These are phyloP conservation scores for Cyclocybe aegerita DNA, from an alignment of 768 basidiomycete genomes.

Conservation along the genomic window DNA sequence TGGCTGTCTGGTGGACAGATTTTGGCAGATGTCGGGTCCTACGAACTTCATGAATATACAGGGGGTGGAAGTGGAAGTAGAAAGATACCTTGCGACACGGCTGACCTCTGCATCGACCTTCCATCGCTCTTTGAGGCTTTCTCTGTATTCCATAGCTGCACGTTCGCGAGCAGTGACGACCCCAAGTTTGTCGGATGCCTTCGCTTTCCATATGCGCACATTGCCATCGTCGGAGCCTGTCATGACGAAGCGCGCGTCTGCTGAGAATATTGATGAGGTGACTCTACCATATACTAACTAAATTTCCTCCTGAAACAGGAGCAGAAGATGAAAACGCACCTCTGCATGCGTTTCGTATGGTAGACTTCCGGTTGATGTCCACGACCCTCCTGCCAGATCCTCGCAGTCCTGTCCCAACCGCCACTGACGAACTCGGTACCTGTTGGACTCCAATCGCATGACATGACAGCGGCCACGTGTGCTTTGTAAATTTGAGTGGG, in stretches of 20 bases:
- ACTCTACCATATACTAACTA: constrained; percentile 51
- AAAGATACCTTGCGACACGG: constrained; percentile 69
- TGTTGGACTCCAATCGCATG: constrained; percentile 96
- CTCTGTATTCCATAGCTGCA: constrained; percentile 90
- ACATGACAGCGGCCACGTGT: constrained; percentile 95
- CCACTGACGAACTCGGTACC: constrained; percentile 96
- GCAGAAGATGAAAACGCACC: constrained; percentile 42
- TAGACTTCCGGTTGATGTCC: constrained; percentile 88
- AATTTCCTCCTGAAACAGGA: background rate
- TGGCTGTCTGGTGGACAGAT: constrained; percentile 83
- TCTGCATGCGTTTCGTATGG: constrained; percentile 99
- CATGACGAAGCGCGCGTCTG: constrained; percentile 87
- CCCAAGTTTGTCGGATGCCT: constrained; percentile 89
- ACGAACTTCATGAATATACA: constrained; percentile 3
- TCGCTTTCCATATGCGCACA: constrained; percentile 93
- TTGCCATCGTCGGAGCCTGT: constrained; percentile 95
- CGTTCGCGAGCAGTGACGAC: constrained; percentile 88
- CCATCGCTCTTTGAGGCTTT: constrained; percentile 87
- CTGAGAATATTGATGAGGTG: constrained; percentile 83
- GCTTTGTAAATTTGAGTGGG: constrained; percentile 96
- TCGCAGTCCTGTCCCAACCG: constrained; percentile 92
- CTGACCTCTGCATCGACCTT: constrained; percentile 80
- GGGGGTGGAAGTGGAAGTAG: background rate
- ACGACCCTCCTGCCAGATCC: constrained; percentile 88
- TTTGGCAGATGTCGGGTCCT: constrained; percentile 86